phyloP scores from a whole-genome alignment of 495 filamentous ascomycete species.

The Penicillium pulvis region DNA sequence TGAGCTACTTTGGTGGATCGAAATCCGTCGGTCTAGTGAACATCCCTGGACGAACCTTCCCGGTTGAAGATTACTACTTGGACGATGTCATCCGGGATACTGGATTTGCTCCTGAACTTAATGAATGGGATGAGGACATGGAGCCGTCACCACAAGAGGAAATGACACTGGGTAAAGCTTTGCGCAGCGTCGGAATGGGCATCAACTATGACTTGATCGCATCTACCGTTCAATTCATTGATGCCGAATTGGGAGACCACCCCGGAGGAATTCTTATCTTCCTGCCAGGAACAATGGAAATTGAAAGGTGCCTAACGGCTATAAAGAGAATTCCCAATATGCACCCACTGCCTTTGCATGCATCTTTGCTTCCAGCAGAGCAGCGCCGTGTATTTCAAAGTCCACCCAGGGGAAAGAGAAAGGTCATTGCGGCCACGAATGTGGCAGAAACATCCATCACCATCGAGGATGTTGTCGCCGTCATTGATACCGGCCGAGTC shows the following conservation, averaged over 20 bases:
- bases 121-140: constrained; percentile 40
- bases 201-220: constrained; percentile 94
- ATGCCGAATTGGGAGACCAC: constrained; percentile 66
- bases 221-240: constrained; percentile 75
- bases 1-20: constrained; percentile 74
- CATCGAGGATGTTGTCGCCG: constrained; percentile 94
- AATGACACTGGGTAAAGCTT: constrained; percentile 60
- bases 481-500: constrained; percentile 92
- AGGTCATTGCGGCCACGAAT: constrained; percentile 92
- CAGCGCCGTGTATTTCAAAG: constrained; percentile 82
- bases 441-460: constrained; percentile 98
- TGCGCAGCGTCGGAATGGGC: constrained; percentile 75
- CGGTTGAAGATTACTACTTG: constrained; percentile 86
- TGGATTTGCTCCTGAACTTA: constrained; percentile 59
- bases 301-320: constrained; percentile 74
- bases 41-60: constrained; percentile 87
- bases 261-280: constrained; percentile 93
- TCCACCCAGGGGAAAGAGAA: constrained; percentile 77
- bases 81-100: constrained; percentile 85
- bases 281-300: constrained; percentile 83
- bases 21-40: constrained; percentile 74
- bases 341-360: constrained; percentile 86
- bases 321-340: constrained; percentile 69
- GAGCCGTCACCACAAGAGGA: constrained; percentile 36
- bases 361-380: constrained; percentile 82